Evolutionary conservation across 306 rosid species (phyloP).

Genomic region (Alnus glutinosa): DNA sequence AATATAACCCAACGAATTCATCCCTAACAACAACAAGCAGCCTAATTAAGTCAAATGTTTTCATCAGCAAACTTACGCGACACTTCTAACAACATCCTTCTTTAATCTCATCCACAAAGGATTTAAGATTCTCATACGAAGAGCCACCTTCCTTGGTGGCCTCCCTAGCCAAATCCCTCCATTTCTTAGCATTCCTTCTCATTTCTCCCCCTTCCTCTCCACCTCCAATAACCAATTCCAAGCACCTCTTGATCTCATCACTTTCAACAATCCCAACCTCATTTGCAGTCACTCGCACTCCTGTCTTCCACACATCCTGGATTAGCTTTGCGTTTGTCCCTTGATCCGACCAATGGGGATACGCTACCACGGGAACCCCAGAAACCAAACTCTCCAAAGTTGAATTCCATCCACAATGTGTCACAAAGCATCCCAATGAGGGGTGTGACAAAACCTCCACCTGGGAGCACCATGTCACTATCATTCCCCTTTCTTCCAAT

Average conservation of each 20-base stretch:
- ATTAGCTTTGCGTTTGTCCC: slow-evolving; percentile 21
- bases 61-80: too few species aligned
- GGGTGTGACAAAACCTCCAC: slow-evolving; percentile 4
- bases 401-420: slow-evolving; percentile 13
- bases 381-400: slow-evolving; percentile 17
- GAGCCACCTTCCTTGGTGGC: slow-evolving; percentile 50
- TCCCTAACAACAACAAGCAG: too few species aligned
- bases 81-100: not conserved
- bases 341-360: slow-evolving; percentile 24
- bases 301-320: slow-evolving; percentile 1
- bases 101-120: slow-evolving; percentile 17
- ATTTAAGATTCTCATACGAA: slow-evolving; percentile 32
- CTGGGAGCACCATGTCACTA: slow-evolving; percentile 1
- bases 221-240: slow-evolving; percentile 47
- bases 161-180: slow-evolving; percentile 41
- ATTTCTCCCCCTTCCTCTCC: slow-evolving; percentile 35
- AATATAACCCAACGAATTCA: too few species aligned
- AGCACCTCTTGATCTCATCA: slow-evolving; percentile 45
- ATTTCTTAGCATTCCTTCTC: slow-evolving; percentile 41
- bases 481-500: slow-evolving; percentile 5
- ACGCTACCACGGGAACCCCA: slow-evolving; percentile 27
- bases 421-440: not conserved
- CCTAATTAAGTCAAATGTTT: too few species aligned
- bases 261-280: slow-evolving; percentile 9
- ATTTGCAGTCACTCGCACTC: slow-evolving; percentile 7